These are phyloP conservation scores for Puccinia brachypodii DNA, from an alignment of 1,284 basidiomycete genomes.

Conservation along the genomic window DNA sequence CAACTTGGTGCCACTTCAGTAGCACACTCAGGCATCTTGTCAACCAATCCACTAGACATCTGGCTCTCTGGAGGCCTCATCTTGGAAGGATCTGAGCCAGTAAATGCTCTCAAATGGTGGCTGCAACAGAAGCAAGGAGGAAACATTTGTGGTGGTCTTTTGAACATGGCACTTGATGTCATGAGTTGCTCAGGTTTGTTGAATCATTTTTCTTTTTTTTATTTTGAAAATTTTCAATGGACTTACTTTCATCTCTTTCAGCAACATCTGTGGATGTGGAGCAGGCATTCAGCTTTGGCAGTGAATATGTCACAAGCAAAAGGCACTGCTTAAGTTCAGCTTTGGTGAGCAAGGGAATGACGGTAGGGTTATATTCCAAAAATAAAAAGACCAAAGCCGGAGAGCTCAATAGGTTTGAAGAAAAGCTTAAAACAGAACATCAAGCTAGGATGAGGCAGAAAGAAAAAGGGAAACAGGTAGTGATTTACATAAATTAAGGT, in stretches of 20 bases:
- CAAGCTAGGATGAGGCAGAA: neutral
- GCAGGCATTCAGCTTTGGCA: neutral
- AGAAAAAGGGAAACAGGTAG: no score
- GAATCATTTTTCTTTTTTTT: no score
- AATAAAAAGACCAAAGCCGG: neutral
- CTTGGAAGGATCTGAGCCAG: neutral
- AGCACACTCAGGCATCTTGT: neutral
- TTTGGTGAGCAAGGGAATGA: neutral
- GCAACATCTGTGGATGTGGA: neutral
- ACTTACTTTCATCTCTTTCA: neutral
- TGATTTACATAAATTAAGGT: no score
- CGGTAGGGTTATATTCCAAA: neutral
- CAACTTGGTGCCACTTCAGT: neutral
- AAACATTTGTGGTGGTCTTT: neutral
- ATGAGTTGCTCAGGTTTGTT: neutral
- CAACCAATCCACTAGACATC: neutral
- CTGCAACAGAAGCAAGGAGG: neutral
- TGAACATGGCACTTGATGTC: neutral
- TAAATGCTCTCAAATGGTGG: constrained; percentile 1
- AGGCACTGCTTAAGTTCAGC: neutral
- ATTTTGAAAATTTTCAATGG: neutral
- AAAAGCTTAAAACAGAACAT: neutral
- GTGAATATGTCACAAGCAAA: no score
- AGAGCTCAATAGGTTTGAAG: no score
- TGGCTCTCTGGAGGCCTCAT: neutral